These are phyloP conservation scores for Sarcodon sp. DNA, from an alignment of 768 basidiomycete species.

Conservation along the genomic window DNA sequence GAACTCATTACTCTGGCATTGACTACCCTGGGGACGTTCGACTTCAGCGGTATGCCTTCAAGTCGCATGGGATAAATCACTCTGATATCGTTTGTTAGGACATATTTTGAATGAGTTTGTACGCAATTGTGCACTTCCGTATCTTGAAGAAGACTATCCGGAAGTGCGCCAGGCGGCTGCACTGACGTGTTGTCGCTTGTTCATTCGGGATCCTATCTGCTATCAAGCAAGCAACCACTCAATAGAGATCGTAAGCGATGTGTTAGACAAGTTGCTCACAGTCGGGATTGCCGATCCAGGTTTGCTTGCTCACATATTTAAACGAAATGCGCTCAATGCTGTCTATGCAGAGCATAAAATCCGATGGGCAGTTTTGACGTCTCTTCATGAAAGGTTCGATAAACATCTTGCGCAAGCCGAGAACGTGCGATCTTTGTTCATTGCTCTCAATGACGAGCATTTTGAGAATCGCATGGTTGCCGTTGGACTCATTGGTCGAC, in stretches of 20 bases:
- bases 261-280: constrained; percentile 91
- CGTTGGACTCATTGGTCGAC: constrained; percentile 80
- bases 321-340: not conserved
- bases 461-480: constrained; percentile 92
- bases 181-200: constrained; percentile 81
- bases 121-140: constrained; percentile 80
- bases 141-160: constrained; percentile 83
- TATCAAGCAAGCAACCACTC: constrained; percentile 93
- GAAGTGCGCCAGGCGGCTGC: constrained; percentile 88
- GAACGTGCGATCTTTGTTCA: constrained; percentile 94
- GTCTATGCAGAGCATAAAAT: constrained; percentile 54
- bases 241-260: constrained; percentile 94
- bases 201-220: constrained; percentile 91
- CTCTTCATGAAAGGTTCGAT: constrained; percentile 88
- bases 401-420: constrained; percentile 96
- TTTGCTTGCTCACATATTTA: constrained; percentile 16
- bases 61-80: not conserved
- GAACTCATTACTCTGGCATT: constrained; percentile 75
- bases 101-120: constrained; percentile 95
- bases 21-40: constrained; percentile 78
- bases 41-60: constrained; percentile 67
- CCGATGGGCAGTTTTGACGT: constrained; percentile 73
- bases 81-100: constrained; percentile 29
- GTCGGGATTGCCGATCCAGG: constrained; percentile 96
- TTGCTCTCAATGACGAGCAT: constrained; percentile 93